A percentile compares a stretch with the other conserved stretches of the same genome.
These are phyloP conservation scores for Salix purpurea DNA, from an alignment of 345 rosid species.

Conservation along the genomic window DNA sequence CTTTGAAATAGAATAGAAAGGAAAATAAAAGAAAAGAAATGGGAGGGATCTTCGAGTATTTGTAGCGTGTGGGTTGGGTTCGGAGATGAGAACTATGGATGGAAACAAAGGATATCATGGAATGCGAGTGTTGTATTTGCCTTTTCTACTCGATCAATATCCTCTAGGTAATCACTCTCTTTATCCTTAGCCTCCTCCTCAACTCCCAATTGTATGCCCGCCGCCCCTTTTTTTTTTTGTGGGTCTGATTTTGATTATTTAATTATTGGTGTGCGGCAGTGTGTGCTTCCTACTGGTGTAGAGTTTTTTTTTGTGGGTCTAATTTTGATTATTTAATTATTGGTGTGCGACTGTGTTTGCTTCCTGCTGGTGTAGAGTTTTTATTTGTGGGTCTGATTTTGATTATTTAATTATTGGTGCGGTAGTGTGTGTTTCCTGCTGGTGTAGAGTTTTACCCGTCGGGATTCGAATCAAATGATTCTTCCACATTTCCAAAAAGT, in stretches of 20 bases:
- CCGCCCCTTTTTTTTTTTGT: not conserved
- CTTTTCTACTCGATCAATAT: slow-evolving; percentile 77
- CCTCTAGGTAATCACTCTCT: slow-evolving; percentile 68
- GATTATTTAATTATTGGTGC: not conserved
- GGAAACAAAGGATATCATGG: slow-evolving; percentile 87
- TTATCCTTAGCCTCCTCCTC: slow-evolving; percentile 84
- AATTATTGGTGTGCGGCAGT: slow-evolving; percentile 33
- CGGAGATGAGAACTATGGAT: slow-evolving; percentile 85
- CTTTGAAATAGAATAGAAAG: too few species aligned
- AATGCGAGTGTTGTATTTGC: slow-evolving; percentile 45
- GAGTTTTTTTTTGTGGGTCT: slow-evolving; percentile 25
- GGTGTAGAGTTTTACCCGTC: slow-evolving; percentile 64
- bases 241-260: not conserved
- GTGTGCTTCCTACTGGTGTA: slow-evolving; percentile 93
- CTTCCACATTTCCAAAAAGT: slow-evolving; percentile 68
- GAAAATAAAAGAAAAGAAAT: slow-evolving; percentile 14
- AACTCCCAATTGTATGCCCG: slow-evolving; percentile 70
- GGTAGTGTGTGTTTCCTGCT: slow-evolving; percentile 90
- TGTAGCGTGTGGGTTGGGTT: slow-evolving; percentile 88
- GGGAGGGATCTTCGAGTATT: slow-evolving; percentile 88
- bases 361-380: slow-evolving; percentile 86
- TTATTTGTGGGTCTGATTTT: not conserved
- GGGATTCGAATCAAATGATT: slow-evolving; percentile 65
- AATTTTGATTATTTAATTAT: not conserved
- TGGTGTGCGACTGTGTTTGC: slow-evolving; percentile 55